A percentile compares a stretch with the other conserved stretches of the same genome.
Evolutionary conservation across 192 early-diverging fungal genomes (phyloP).

Genomic region (Diversispora eburnea): DNA sequence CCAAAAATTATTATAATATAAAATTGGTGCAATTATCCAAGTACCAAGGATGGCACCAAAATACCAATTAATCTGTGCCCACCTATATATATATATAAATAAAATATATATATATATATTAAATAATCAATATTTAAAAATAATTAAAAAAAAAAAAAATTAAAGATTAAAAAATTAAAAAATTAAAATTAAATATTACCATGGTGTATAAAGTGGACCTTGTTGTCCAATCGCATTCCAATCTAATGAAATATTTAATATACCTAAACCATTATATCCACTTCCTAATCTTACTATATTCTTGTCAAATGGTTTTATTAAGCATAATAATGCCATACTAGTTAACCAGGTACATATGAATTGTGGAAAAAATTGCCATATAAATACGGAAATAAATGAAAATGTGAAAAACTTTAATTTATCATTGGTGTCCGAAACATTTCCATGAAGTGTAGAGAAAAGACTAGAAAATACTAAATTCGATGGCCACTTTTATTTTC

Average conservation of each 20-base stretch:
- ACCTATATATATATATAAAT: slow-evolving; percentile 23
- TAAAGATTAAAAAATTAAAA: not conserved
- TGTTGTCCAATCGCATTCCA: slow-evolving; percentile 62
- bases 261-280: slow-evolving; percentile 62
- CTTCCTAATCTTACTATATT: slow-evolving; percentile 40
- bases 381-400: slow-evolving; percentile 41
- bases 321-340: slow-evolving; percentile 39
- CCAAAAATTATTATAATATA: slow-evolving; percentile 63
- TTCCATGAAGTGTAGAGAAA: slow-evolving; percentile 46
- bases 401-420: slow-evolving; percentile 43
- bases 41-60: slow-evolving; percentile 34
- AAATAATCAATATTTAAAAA: not conserved
- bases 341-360: slow-evolving; percentile 33
- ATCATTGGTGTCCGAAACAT: not conserved
- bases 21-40: slow-evolving; percentile 68
- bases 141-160: not conserved
- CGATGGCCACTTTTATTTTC: slow-evolving; percentile 82
- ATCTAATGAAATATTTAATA: slow-evolving; percentile 69
- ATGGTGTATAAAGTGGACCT: slow-evolving; percentile 62
- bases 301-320: slow-evolving; percentile 30
- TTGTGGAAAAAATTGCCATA: slow-evolving; percentile 50
- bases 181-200: slow-evolving; percentile 29
- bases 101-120: not conserved
- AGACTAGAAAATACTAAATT: slow-evolving; percentile 60
- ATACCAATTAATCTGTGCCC: slow-evolving; percentile 66